Conservation (phyloP, 2,329 filamentous ascomycete species). For the Dendrostoma leiphaemia region DNA sequence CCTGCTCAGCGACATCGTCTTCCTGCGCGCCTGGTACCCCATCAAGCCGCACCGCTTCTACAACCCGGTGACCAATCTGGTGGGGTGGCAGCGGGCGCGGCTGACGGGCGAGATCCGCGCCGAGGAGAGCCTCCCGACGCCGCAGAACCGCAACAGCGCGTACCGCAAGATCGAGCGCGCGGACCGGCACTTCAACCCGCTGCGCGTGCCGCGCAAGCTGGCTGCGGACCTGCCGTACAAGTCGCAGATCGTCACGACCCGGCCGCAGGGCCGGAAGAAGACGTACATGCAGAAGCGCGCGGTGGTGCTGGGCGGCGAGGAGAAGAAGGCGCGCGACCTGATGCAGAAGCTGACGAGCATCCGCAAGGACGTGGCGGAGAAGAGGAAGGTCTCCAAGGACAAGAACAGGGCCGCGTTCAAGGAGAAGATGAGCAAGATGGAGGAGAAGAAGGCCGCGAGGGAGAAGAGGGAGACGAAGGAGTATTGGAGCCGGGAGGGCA, state of each 20-base stretch:
- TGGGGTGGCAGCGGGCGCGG: constrained; percentile 93
- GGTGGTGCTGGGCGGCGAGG: constrained; percentile 80
- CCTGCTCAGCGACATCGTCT: constrained; percentile 93
- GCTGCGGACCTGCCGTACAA: constrained; percentile 88
- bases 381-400: constrained; percentile 82
- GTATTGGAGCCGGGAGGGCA: constrained; percentile 89
- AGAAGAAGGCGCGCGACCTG: constrained; percentile 82
- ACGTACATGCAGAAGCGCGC: constrained; percentile 96
- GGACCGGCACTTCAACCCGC: constrained; percentile 74
- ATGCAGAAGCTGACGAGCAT: constrained; percentile 92
- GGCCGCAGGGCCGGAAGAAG: constrained; percentile 71
- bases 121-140: constrained; percentile 71
- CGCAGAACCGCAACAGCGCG: constrained; percentile 77
- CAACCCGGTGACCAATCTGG: constrained; percentile 90
- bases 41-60: constrained; percentile 95
- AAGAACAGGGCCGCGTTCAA: constrained; percentile 77
- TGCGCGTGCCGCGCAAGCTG: constrained; percentile 74
- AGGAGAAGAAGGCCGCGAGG: constrained; percentile 80
- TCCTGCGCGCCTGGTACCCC: constrained; percentile 94
- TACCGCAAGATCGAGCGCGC: constrained; percentile 71
- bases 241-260: constrained; percentile 81
- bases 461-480: constrained; percentile 93
- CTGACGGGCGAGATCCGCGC: constrained; percentile 88
- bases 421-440: constrained; percentile 76
- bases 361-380: constrained; percentile 85